Conservation (phyloP, 805 yeast species). For the Komagataella mondaviorum region DNA sequence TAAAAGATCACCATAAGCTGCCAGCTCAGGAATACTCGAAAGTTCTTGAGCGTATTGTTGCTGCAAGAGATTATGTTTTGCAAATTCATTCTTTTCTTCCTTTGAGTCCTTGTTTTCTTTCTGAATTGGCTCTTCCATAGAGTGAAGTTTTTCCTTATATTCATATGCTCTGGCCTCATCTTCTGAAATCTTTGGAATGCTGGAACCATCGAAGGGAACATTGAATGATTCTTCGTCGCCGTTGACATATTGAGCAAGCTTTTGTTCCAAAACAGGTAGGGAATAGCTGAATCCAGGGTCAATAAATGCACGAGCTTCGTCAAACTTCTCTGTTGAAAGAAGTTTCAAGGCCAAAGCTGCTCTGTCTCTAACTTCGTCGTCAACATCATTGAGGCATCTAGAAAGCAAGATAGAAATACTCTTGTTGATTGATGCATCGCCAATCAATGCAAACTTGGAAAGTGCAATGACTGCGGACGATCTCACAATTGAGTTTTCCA, state of each 20-base stretch:
- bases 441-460: conserved; percentile 76
- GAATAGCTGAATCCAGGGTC: conserved; percentile 61
- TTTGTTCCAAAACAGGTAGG: conserved; percentile 64
- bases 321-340: conserved; percentile 26
- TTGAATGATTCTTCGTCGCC: conserved; percentile 31
- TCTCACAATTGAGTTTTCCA: conserved; percentile 90
- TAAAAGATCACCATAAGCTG: conserved; percentile 58
- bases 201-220: conserved; percentile 55
- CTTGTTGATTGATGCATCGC: conserved; percentile 50
- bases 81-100: conserved; percentile 14
- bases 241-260: conserved; percentile 59
- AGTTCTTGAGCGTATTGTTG: conserved; percentile 64
- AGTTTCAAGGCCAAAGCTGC: conserved; percentile 78
- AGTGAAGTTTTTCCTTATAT: conserved; percentile 35
- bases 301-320: conserved; percentile 36
- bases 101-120: conserved; percentile 18
- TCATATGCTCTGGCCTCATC: conserved; percentile 60
- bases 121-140: conserved; percentile 16
- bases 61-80: conserved; percentile 24
- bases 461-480: conserved; percentile 92
- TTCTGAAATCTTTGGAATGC: conserved; percentile 51
- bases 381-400: conserved; percentile 78
- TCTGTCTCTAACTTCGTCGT: conserved; percentile 97
- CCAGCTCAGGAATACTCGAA: conserved; percentile 57
- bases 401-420: conserved; percentile 65